Evolutionary conservation across 2,329 filamentous ascomycete species (phyloP), one percentile per base, ranked within the genome.

Genomic region (Paecilomyces formosus): DNA sequence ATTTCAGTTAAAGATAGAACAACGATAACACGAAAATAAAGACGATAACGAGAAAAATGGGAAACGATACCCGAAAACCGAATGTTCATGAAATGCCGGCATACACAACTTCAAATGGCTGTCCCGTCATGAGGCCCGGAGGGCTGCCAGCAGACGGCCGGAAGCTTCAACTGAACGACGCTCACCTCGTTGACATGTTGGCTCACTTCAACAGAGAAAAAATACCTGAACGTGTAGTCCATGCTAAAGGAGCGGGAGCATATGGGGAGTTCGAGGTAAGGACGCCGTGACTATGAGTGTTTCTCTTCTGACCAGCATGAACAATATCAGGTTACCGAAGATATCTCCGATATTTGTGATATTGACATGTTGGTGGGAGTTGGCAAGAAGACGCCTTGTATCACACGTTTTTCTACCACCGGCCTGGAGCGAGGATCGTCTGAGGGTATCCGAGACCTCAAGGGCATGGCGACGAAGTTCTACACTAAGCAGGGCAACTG

Each of bases 401-500:
- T 15, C 11, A 15, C 31, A 15, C 31, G 31, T 3, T 33, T 33
- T 15, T 33, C 31, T 11, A 33, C 31, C 9, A 33, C 31, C 13
- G 31, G 11, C 3, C 13, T 33, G 8, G 31, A 33, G 8, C 31
- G 31, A 11, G 31, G 31, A 3, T 33, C 31, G 11, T 11, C 31
- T 12, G 31, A 33, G 9, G 9, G 11, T 3, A 15, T 33, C 11
- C 9, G 31, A 6, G 31, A 33, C 13, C 11, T 33, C 31, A 33
- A 33, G 13, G 31, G 31, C 31, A 33, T 33, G 67, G 79, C 84
- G 0, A 78, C 88, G 58, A 88, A 88, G 73, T 85, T 88, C 71
- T 76, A 82, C 15, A 88, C 85, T 0, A 81, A 84, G 8, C 83
- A 88, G 62, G 85, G 85, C 21, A 87, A 87, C 61, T 86, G 82